Percentiles rank a stretch among this genome's conserved stretches.
Evolutionary conservation across 345 rosid genomes (phyloP).

Genomic region (Boechera stricta): DNA sequence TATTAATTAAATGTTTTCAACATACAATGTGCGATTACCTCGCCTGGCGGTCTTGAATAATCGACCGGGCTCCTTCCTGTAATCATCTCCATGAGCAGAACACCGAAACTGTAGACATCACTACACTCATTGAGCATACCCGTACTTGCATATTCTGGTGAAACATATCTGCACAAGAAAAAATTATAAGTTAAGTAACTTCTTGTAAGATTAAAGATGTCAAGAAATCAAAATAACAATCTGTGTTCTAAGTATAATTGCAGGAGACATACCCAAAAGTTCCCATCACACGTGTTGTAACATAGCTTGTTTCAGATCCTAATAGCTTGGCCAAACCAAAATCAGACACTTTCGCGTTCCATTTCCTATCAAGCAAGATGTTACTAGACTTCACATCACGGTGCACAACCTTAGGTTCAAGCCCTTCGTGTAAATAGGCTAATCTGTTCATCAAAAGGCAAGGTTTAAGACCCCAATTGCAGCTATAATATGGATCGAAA

Average conservation of each 20-base stretch:
- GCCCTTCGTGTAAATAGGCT: slow-evolving; percentile 95
- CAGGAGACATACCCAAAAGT: slow-evolving; percentile 66
- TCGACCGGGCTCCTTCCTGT: slow-evolving; percentile 94
- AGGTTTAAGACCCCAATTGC: neutral
- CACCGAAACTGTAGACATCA: slow-evolving; percentile 93
- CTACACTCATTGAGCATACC: slow-evolving; percentile 98
- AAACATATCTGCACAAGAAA: slow-evolving; percentile 64
- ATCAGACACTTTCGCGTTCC: slow-evolving; percentile 91
- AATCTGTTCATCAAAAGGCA: slow-evolving; percentile 55
- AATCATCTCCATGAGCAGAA: slow-evolving; percentile 90
- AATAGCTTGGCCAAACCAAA: slow-evolving; percentile 91
- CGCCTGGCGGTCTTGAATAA: slow-evolving; percentile 88
- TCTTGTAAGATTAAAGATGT: too few relatives aligned
- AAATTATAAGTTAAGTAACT: too few relatives aligned
- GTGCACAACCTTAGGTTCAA: slow-evolving; percentile 95
- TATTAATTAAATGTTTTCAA: neutral
- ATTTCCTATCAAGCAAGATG: slow-evolving; percentile 77
- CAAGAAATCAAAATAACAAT: too few relatives aligned
- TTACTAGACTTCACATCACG: slow-evolving; percentile 95
- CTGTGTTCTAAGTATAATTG: too few relatives aligned
- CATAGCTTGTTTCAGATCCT: slow-evolving; percentile 85
- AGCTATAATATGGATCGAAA: neutral
- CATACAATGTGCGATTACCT: slow-evolving; percentile 52
- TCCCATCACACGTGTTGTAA: slow-evolving; percentile 98
- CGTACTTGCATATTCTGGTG: slow-evolving; percentile 94